phyloP scores from a whole-genome alignment of 768 basidiomycete species.

The Fistulinella prunicolor region DNA sequence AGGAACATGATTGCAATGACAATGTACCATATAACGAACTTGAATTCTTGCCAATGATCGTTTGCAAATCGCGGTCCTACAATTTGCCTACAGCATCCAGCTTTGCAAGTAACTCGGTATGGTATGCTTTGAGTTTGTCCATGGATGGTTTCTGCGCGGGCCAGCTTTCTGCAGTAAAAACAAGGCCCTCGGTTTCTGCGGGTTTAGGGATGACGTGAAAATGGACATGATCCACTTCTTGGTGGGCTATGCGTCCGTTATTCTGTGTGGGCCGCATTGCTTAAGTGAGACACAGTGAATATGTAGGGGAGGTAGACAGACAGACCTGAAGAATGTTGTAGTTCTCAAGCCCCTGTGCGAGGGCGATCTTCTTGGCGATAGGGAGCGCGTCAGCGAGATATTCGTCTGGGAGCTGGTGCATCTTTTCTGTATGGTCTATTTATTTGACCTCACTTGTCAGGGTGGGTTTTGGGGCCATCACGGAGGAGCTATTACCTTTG shows the following conservation, averaged over 20 bases:
- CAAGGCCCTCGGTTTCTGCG: constrained; percentile 64
- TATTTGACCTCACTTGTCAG: neutral
- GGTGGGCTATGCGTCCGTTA: constrained; percentile 64
- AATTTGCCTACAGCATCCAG: constrained; percentile 17
- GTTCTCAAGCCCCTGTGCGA: constrained; percentile 68
- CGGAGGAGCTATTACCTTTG: constrained; percentile 58
- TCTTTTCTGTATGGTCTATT: constrained; percentile 79
- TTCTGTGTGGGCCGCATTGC: constrained; percentile 40
- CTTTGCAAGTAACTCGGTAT: constrained; percentile 16
- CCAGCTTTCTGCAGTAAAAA: constrained; percentile 60
- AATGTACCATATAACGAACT: too few species aligned
- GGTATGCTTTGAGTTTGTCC: constrained; percentile 25
- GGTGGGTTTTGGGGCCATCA: too few species aligned
- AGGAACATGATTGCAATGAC: too few species aligned
- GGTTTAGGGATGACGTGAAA: constrained; percentile 96
- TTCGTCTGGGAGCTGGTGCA: constrained; percentile 87
- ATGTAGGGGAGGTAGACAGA: neutral
- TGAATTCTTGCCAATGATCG: neutral
- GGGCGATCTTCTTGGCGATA: constrained; percentile 83
- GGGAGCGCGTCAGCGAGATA: constrained; percentile 74
- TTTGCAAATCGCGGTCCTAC: constrained; percentile 4
- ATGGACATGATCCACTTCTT: constrained; percentile 83
- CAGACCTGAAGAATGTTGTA: constrained; percentile 81
- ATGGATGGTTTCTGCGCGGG: constrained; percentile 14
- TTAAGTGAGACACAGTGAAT: neutral